Conservation (phyloP, 139 green algal species). For the Trebouxia sp. region DNA sequence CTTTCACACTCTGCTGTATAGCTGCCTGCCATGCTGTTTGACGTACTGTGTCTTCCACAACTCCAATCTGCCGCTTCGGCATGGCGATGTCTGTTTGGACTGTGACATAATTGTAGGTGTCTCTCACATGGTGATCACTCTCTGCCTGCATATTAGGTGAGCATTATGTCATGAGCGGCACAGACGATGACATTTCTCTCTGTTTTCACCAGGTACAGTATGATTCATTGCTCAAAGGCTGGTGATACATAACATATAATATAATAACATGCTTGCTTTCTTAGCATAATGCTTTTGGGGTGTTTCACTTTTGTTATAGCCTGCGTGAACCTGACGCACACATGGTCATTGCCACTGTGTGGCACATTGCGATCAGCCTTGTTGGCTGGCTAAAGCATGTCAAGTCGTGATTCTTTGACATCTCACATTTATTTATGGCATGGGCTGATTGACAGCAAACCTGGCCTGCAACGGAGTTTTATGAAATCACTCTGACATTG, state of each 20-base stretch:
- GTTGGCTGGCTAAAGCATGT: too few relatives aligned
- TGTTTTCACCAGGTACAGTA: background rate
- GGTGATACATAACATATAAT: background rate
- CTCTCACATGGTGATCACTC: slow-evolving; percentile 77
- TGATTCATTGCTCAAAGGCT: background rate
- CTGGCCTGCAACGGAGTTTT: too few relatives aligned
- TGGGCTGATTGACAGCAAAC: too few relatives aligned
- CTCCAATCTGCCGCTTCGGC: slow-evolving; percentile 50
- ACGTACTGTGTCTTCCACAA: slow-evolving; percentile 53
- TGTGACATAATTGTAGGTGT: slow-evolving; percentile 89
- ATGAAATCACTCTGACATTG: too few relatives aligned
- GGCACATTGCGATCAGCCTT: too few relatives aligned
- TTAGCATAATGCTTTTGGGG: too few relatives aligned
- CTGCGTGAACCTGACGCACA: too few relatives aligned
- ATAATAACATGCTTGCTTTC: too few relatives aligned
- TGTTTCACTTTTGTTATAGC: too few relatives aligned
- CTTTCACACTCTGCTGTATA: slow-evolving; percentile 38
- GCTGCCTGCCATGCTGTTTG: slow-evolving; percentile 42
- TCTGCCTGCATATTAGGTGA: slow-evolving; percentile 57
- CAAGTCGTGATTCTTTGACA: too few relatives aligned
- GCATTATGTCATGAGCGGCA: background rate
- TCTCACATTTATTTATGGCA: too few relatives aligned
- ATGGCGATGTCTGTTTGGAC: slow-evolving; percentile 70
- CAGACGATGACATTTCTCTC: background rate
- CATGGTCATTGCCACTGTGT: too few relatives aligned